These are phyloP conservation scores for Chlorella vulgaris DNA, from an alignment of 139 green algal genomes.

Conservation along the genomic window DNA sequence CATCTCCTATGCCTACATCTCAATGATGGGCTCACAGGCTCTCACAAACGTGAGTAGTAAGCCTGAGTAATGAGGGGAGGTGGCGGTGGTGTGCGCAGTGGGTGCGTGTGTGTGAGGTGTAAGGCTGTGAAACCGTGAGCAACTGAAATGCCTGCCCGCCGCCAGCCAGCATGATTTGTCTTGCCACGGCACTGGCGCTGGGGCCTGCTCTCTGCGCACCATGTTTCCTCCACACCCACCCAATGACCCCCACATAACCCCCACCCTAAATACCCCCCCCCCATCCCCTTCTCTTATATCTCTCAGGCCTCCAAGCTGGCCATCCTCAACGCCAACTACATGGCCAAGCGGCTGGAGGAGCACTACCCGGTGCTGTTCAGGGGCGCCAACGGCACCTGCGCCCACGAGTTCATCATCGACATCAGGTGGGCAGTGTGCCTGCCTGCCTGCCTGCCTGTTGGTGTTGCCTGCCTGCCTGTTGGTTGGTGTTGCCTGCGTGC, in stretches of 20 bases:
- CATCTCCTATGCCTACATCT: constrained; percentile 98
- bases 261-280: not conserved
- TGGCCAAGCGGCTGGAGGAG: constrained; percentile 87
- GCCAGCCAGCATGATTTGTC: not conserved
- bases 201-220: not conserved
- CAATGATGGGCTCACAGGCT: constrained; percentile 95
- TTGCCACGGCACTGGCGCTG: not conserved
- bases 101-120: not conserved
- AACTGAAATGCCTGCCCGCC: no score
- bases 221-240: not conserved
- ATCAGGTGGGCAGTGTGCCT: constrained; percentile 47
- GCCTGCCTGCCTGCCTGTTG: not conserved
- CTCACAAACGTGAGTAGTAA: constrained; percentile 76
- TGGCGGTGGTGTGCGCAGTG: no score
- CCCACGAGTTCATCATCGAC: constrained; percentile 99
- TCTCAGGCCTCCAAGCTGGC: constrained; percentile 77
- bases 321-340: constrained; percentile 99
- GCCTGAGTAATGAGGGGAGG: not conserved
- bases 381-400: constrained; percentile 91
- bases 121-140: not conserved
- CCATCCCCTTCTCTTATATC: constrained; percentile 24
- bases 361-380: constrained; percentile 90
- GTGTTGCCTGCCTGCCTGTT: not conserved
- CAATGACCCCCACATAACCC: not conserved
- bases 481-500: not conserved